A percentile compares a stretch with the other conserved stretches of the same genome.
These are phyloP conservation scores for Salix exigua DNA, from an alignment of 345 rosid species.

Conservation along the genomic window DNA sequence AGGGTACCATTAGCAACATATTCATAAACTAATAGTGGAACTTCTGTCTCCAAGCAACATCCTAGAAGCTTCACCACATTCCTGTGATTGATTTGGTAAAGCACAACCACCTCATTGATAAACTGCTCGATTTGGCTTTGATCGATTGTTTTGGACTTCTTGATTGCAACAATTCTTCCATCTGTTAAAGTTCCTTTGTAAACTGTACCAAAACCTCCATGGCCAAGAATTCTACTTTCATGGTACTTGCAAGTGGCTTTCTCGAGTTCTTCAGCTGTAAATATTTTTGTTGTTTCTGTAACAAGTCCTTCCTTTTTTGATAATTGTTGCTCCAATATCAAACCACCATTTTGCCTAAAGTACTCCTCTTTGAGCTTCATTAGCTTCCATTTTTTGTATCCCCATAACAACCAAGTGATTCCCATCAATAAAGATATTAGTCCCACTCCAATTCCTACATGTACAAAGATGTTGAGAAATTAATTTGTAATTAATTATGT, in stretches of 20 bases:
- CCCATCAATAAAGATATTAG: too few relatives aligned
- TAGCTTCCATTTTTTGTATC: background rate
- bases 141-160: background rate
- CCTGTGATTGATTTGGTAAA: background rate
- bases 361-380: background rate
- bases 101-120: background rate
- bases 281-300: background rate
- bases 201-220: background rate
- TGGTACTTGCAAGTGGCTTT: background rate
- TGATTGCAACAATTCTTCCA: background rate
- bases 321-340: background rate
- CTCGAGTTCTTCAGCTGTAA: background rate
- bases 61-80: background rate
- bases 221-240: background rate
- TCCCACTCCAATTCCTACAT: too few relatives aligned
- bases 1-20: background rate
- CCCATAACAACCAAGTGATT: too few relatives aligned
- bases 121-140: background rate
- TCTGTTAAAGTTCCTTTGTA: background rate
- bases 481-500: too few relatives aligned
- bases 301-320: background rate
- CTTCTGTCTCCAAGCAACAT: background rate
- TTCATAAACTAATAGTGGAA: background rate
- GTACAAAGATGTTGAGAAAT: too few relatives aligned
- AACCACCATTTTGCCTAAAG: background rate